Evolutionary conservation across 2,329 filamentous ascomycete genomes (phyloP).

Genomic region (Amesomyces nigricolor): DNA sequence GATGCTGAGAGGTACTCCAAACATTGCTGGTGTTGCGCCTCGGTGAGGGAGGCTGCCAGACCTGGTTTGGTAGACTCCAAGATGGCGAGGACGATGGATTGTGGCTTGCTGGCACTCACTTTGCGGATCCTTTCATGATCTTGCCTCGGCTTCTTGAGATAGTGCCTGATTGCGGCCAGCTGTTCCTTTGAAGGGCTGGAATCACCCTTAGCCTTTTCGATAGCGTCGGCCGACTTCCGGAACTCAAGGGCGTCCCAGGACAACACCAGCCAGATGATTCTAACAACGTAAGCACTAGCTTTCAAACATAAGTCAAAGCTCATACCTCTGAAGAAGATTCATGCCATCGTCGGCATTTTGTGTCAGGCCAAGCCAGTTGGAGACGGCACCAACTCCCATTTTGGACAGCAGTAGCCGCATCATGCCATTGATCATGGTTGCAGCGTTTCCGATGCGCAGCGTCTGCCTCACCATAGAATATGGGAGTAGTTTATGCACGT

Average conservation of each 20-base stretch:
- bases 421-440: constrained; percentile 75
- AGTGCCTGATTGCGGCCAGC: constrained; percentile 54
- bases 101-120: constrained; percentile 43
- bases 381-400: constrained; percentile 65
- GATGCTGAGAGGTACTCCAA: constrained; percentile 65
- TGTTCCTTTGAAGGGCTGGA: constrained; percentile 50
- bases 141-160: constrained; percentile 46
- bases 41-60: constrained; percentile 44
- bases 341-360: constrained; percentile 68
- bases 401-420: constrained; percentile 70
- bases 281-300: constrained; percentile 28
- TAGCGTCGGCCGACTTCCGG: constrained; percentile 56
- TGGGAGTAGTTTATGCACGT: constrained; percentile 63
- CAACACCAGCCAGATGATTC: constrained; percentile 68
- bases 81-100: constrained; percentile 64
- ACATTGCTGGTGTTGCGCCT: constrained; percentile 57
- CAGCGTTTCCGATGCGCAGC: constrained; percentile 69
- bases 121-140: constrained; percentile 55
- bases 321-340: constrained; percentile 64
- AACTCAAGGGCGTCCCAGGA: constrained; percentile 69
- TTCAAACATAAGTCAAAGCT: not conserved
- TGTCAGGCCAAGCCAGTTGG: constrained; percentile 74
- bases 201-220: constrained; percentile 56
- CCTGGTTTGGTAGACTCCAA: constrained; percentile 48
- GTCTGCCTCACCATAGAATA: constrained; percentile 69